Evolutionary conservation across 768 basidiomycete species (phyloP), one percentile per base, ranked within the genome.

Genomic region (Suillus alpinus): DNA sequence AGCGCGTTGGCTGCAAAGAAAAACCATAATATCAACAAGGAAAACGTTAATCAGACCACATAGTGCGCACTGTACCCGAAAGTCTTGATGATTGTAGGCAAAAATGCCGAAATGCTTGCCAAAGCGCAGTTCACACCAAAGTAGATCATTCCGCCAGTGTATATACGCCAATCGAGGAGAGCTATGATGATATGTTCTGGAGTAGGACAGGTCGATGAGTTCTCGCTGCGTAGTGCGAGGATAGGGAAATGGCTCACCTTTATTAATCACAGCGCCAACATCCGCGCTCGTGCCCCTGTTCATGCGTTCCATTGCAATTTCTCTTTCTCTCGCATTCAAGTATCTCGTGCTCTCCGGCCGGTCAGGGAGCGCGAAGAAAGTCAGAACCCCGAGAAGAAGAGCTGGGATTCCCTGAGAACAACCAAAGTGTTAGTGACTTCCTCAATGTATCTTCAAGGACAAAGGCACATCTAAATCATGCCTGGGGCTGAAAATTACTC

Each of bases 21-120:
- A 18, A 4, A 9, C 9, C 34, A 60, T 55, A 43, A 13, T 32
- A 10, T 39, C 23, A 64, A 34, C n/a, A 18, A 3, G 34, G n/a
- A 26, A 39, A 39, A 20, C 32, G 16, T 36, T 58, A 47, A 12
- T 36, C 18, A 51, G 3, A 57, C 40, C 47, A 37, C 43, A 43
- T 43, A 8, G 14, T 53, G 76, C 89, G 51, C 59, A 91, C 90
- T 83, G 65, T 81, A 86, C 37, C 89, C 89, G 59, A 92, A 85
- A 0, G 87, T 89, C 46, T 77, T 79, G 47, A 94, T 84, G 66
- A 94, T 91, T 2, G 91, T 93, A 2, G 92, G 92, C 58, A 94
- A 75, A 76, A 94, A 94, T 0, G 91, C 90, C 26, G 87, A 86
- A 39, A 88, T 88, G 9, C 91, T 89, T n/a, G 89, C 86, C 16